A percentile compares a stretch with the other conserved stretches of the same genome.
Conservation (phyloP, 2,329 filamentous ascomycete genomes). For the Hypoxylon sp. region DNA sequence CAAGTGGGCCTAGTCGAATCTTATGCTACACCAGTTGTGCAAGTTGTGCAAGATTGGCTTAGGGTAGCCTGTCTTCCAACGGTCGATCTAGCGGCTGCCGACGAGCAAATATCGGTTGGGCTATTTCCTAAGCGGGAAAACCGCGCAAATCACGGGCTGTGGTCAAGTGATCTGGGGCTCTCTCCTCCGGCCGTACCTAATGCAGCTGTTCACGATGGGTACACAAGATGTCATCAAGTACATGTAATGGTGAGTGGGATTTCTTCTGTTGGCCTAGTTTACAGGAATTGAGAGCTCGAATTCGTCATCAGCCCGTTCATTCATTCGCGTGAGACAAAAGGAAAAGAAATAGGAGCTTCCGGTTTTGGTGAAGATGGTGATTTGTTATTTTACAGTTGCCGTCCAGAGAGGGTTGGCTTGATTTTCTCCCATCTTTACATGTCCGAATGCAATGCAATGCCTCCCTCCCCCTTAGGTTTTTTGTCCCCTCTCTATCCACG, state of each 20-base stretch:
- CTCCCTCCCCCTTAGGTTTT: conserved; percentile 45
- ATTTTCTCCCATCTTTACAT: conserved; percentile 55
- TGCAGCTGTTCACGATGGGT: conserved; percentile 28
- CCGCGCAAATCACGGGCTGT: conserved; percentile 41
- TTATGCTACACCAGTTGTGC: conserved; percentile 18
- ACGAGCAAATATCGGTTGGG: conserved; percentile 4
- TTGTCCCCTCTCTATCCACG: conserved; percentile 46
- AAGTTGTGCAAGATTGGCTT: conserved; percentile 23
- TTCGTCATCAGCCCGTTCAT: conserved; percentile 17
- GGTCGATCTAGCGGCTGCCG: not conserved
- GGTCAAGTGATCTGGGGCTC: conserved; percentile 35
- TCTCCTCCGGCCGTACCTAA: conserved; percentile 17
- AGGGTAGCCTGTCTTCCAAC: conserved; percentile 8
- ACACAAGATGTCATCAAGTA: not conserved
- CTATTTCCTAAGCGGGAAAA: conserved; percentile 36
- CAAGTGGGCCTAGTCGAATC: conserved; percentile 33
- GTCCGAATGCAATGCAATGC: conserved; percentile 55
- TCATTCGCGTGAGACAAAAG: conserved; percentile 20
- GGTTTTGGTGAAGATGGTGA: conserved; percentile 45
- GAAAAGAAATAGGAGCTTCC: conserved; percentile 14
- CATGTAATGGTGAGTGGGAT: conserved; percentile 37
- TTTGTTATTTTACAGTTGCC: conserved; percentile 50
- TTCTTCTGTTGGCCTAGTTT: conserved; percentile 28
- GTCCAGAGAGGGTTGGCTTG: conserved; percentile 33
- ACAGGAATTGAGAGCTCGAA: conserved; percentile 18